Evolutionary conservation across 1,284 basidiomycete species (phyloP).

Genomic region (Ceratobasidium sp.): DNA sequence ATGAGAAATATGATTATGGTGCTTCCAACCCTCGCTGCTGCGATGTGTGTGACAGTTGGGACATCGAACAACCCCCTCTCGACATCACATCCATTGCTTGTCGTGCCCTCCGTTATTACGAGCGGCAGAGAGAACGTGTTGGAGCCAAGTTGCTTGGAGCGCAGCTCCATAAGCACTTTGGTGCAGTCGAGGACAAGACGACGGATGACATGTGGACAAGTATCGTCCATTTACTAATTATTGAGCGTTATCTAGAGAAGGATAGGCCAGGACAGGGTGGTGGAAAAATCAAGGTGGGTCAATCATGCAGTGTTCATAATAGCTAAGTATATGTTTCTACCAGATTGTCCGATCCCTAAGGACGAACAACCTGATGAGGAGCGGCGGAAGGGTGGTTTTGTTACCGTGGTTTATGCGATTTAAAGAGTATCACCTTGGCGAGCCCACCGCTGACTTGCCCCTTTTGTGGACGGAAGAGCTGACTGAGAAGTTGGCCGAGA

Average conservation of each 20-base stretch:
- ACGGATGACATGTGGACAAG: constrained; percentile 31
- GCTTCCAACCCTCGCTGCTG: constrained; percentile 11
- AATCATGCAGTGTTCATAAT: not conserved
- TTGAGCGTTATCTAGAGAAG: constrained; percentile 33
- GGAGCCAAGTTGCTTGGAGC: constrained; percentile 5
- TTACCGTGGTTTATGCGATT: constrained; percentile 39
- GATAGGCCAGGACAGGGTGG: constrained; percentile 24
- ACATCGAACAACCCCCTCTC: not conserved
- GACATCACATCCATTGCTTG: constrained; percentile 28
- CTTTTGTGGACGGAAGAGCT: constrained; percentile 33
- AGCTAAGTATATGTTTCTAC: not conserved
- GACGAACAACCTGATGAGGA: constrained; percentile 10
- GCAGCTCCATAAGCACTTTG: not conserved
- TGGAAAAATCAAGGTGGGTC: constrained; percentile 28
- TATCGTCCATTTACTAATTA: constrained; percentile 22
- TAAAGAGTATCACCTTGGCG: constrained; percentile 14
- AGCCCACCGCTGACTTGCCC: constrained; percentile 1
- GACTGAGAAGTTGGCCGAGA: not conserved
- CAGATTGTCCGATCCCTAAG: constrained; percentile 12
- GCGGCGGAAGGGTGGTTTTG: not conserved
- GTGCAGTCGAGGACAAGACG: not conserved
- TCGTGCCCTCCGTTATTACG: constrained; percentile 22
- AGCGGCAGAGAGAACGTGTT: not conserved
- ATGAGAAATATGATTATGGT: constrained; percentile 5
- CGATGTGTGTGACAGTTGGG: constrained; percentile 35